Conservation (phyloP, 2,329 filamentous ascomycete genomes). For the Cladophialophora chaetospira region DNA sequence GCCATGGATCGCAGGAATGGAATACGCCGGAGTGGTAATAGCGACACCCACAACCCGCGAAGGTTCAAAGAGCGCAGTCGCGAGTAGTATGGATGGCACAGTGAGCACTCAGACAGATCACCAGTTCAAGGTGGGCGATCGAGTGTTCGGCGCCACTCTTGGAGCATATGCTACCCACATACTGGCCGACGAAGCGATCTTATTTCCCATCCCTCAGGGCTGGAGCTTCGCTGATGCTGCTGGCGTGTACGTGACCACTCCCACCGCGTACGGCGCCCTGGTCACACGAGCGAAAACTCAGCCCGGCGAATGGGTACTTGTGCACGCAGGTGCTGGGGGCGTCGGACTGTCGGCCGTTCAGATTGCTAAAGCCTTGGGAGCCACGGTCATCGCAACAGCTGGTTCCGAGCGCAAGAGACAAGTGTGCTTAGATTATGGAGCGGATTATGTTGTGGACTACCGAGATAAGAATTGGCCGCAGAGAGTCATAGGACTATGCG, state of each 20-base stretch:
- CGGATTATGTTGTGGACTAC: constrained; percentile 82
- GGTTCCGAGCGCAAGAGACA: constrained; percentile 77
- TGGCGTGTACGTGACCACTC: constrained; percentile 87
- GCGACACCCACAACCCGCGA: constrained; percentile 57
- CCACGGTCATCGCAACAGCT: constrained; percentile 90
- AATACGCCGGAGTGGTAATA: constrained; percentile 80
- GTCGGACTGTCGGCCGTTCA: constrained; percentile 91
- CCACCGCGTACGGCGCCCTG: constrained; percentile 83
- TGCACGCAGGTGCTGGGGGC: constrained; percentile 90
- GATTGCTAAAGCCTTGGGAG: constrained; percentile 88
- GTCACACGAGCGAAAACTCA: constrained; percentile 76
- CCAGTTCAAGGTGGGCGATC: constrained; percentile 74
- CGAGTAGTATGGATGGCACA: constrained; percentile 40
- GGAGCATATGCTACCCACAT: constrained; percentile 83
- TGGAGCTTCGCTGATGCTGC: constrained; percentile 86
- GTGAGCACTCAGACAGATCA: constrained; percentile 40
- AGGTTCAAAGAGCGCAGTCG: constrained; percentile 22
- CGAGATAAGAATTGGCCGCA: constrained; percentile 67
- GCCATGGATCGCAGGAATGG: constrained; percentile 82
- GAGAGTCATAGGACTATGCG: constrained; percentile 69
- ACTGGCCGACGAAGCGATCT: constrained; percentile 63
- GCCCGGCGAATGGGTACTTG: constrained; percentile 79
- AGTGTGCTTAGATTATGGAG: constrained; percentile 77
- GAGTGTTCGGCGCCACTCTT: constrained; percentile 83
- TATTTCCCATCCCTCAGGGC: constrained; percentile 74